Evolutionary conservation across 805 yeast species (phyloP), one percentile per base, ranked within the genome.

Genomic region (Kluyveromyces wickerhamii): DNA sequence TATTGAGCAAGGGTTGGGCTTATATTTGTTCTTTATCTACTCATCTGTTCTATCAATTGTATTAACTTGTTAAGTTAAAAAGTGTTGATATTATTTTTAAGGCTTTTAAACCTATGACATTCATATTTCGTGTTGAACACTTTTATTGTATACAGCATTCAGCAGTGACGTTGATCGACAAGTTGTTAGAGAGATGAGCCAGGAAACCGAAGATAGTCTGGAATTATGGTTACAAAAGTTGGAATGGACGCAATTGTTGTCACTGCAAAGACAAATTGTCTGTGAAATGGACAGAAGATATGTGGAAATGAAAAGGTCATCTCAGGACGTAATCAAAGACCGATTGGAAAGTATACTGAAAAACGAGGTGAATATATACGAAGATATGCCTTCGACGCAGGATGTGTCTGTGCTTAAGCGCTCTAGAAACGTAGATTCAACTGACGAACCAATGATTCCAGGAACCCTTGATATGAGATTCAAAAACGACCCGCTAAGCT

Each of bases 391-490:
- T 10, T 30, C 33, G 11, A 30, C 33, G 10, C 33, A 20, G 7
- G 12, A 22, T 7, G 15, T 13, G 4, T 3, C 28, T 13, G 13
- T 18, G 3, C 14, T 16, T 18, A 15, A 8, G 11, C 11, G 6
- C 15, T 17, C 14, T 9, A 17, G 13, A 9, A 24, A 24, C 7
- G 4, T 24, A 5, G 35, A 8, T 8, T 20, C 27, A 8, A 11
- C 14, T 2, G 35, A 27, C 9, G 38, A 38, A 2, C 31, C 27
- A 13, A 14, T 21, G 21, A 24, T 34, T 3, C 36, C 38, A 4
- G 38, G 39, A 12, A 36, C 37, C 13, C n/a, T 32, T 11, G 38
- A 34, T 15, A 34, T 27, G 36, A 35, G 35, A 20, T 23, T 25
- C 9, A 34, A 38, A 18, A 7, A 30, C 31, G 33, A 30, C n/a